phyloP scores from a whole-genome alignment of 768 basidiomycete genomes.

The Hygrocybe punicea region DNA sequence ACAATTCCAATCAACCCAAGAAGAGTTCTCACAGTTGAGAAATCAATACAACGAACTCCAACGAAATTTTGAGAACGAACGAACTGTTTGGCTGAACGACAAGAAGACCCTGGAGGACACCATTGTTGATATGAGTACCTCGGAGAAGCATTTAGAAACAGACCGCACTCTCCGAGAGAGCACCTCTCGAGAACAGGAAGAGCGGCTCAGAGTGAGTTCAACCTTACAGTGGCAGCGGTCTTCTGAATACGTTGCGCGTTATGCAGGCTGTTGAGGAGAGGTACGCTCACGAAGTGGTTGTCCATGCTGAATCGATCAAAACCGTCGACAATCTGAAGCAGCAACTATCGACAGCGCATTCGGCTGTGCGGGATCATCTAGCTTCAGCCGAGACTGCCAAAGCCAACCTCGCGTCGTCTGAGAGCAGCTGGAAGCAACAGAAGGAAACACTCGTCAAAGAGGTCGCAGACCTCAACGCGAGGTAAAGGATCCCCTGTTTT shows the following conservation, averaged over 20 bases:
- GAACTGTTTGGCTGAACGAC: conserved; percentile 67
- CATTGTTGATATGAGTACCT: conserved; percentile 74
- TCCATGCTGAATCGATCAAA: conserved; percentile 85
- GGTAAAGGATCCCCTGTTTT: conserved; percentile 43
- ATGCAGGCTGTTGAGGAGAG: conserved; percentile 70
- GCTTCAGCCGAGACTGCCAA: conserved; percentile 69
- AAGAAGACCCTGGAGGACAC: conserved; percentile 81
- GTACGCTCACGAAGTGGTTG: conserved; percentile 75
- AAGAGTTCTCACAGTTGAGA: conserved; percentile 50
- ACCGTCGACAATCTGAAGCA: conserved; percentile 59
- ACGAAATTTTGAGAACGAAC: conserved; percentile 64
- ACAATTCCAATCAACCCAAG: conserved; percentile 51
- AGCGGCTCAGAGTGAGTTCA: conserved; percentile 59
- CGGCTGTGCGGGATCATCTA: conserved; percentile 53
- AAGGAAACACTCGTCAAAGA: conserved; percentile 76
- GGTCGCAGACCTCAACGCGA: conserved; percentile 61
- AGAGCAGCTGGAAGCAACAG: conserved; percentile 79
- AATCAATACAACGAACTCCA: conserved; percentile 56
- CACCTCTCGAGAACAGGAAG: conserved; percentile 64
- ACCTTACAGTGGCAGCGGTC: background rate
- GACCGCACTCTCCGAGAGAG: conserved; percentile 62
- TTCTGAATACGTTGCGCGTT: background rate
- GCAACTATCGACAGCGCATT: conserved; percentile 53
- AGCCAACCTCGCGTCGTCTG: conserved; percentile 66
- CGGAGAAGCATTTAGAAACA: conserved; percentile 63